Evolutionary conservation across 352 stramenopile species (phyloP).

Genomic region (Phytophthora idaei): DNA sequence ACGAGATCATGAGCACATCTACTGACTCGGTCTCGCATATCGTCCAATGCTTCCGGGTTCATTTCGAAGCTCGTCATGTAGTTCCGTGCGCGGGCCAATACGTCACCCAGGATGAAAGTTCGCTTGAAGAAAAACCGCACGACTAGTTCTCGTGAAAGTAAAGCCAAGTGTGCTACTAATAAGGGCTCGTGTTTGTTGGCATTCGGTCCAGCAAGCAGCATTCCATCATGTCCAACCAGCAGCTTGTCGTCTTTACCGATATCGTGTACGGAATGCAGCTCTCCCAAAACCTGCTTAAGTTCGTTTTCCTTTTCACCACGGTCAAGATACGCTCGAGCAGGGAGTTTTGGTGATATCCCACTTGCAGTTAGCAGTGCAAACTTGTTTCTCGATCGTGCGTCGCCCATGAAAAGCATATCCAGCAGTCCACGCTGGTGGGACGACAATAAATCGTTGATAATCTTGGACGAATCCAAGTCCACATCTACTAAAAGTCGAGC

Average conservation of each 20-base stretch:
- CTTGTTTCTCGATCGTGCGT: slow-evolving; percentile 95
- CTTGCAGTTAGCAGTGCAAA: slow-evolving; percentile 98
- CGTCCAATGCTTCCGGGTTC: slow-evolving; percentile 90
- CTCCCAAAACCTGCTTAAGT: slow-evolving; percentile 95
- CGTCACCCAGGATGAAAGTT: slow-evolving; percentile 96
- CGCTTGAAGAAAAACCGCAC: slow-evolving; percentile 96
- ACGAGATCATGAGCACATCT: slow-evolving; percentile 95
- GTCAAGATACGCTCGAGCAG: slow-evolving; percentile 96
- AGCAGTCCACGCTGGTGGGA: slow-evolving; percentile 94
- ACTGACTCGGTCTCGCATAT: slow-evolving; percentile 91
- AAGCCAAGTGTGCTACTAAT: slow-evolving; percentile 92
- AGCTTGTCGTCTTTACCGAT: slow-evolving; percentile 96
- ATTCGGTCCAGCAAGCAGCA: slow-evolving; percentile 94
- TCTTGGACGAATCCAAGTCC: slow-evolving; percentile 95
- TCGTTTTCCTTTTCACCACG: slow-evolving; percentile 97
- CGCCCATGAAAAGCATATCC: slow-evolving; percentile 96
- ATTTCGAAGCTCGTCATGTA: slow-evolving; percentile 93
- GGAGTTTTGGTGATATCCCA: slow-evolving; percentile 95
- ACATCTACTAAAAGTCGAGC: slow-evolving; percentile 96
- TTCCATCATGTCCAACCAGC: slow-evolving; percentile 93
- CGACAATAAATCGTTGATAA: slow-evolving; percentile 96
- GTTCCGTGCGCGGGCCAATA: slow-evolving; percentile 92
- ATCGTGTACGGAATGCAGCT: slow-evolving; percentile 96
- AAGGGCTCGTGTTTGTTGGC: slow-evolving; percentile 93
- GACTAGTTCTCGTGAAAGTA: slow-evolving; percentile 94